Conservation (phyloP, 2,329 filamentous ascomycete species). For the Furcasterigmium sp. region DNA sequence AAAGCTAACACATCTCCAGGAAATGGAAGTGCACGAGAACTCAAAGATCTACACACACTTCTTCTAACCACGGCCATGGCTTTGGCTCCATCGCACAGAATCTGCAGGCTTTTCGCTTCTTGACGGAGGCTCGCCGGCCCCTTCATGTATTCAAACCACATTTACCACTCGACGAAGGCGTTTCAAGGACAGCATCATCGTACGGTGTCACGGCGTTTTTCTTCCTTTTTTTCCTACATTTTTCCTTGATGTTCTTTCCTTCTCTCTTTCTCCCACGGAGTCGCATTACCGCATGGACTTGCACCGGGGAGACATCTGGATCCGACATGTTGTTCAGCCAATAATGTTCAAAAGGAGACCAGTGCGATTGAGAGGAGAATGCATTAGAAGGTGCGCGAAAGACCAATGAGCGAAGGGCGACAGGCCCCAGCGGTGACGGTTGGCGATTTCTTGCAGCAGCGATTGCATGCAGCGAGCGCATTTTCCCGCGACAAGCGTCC, state of each 20-base stretch:
- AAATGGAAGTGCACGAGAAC: constrained; percentile 99
- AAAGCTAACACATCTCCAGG: constrained; percentile 54
- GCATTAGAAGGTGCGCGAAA: background rate
- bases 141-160: constrained; percentile 46
- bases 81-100: constrained; percentile 14
- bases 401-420: background rate
- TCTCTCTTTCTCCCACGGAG: background rate
- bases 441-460: background rate
- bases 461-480: background rate
- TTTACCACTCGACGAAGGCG: constrained; percentile 40
- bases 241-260: constrained; percentile 10
- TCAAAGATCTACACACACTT: constrained; percentile 99
- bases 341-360: background rate
- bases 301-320: constrained; percentile 6
- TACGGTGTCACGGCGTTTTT: constrained; percentile 53
- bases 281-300: constrained; percentile 1
- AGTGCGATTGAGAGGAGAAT: background rate
- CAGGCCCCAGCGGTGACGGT: too few species aligned
- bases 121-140: constrained; percentile 14
- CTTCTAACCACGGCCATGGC: constrained; percentile 68
- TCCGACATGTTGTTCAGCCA: background rate
- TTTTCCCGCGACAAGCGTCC: background rate
- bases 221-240: constrained; percentile 19
- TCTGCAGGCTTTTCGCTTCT: constrained; percentile 22
- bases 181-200: constrained; percentile 52